phyloP scores from a whole-genome alignment of 352 stramenopile genomes.

The Pythium oligandrum region DNA sequence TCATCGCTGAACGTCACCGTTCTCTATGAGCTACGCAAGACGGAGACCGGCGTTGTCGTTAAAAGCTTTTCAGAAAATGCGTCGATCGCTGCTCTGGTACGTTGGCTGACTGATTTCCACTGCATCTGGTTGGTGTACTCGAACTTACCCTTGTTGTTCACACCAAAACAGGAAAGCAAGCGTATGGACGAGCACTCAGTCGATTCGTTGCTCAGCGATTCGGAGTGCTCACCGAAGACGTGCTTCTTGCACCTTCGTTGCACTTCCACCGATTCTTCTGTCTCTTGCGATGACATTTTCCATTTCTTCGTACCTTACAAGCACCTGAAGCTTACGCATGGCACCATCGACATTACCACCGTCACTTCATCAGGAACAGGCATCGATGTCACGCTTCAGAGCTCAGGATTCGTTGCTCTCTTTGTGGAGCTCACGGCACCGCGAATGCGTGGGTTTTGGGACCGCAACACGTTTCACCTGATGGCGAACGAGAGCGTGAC shows the following conservation, averaged over 20 bases:
- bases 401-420: conserved; percentile 52
- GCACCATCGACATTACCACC: conserved; percentile 19
- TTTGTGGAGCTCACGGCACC: conserved; percentile 67
- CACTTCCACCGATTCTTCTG: no score
- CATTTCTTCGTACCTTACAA: conserved; percentile 76
- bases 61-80: conserved; percentile 28
- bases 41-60: conserved; percentile 34
- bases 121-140: conserved; percentile 1
- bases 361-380: conserved; percentile 4
- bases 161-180: no score
- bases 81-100: conserved; percentile 30
- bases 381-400: conserved; percentile 45
- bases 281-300: conserved; percentile 37
- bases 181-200: no score
- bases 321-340: conserved; percentile 36
- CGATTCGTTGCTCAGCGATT: no score
- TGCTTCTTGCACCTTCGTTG: conserved; percentile 58
- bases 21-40: conserved; percentile 39
- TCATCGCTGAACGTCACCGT: conserved; percentile 27
- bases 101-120: background rate
- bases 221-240: conserved; percentile 28
- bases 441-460: conserved; percentile 56
- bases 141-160: no score
- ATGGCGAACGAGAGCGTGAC: conserved; percentile 46
- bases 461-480: conserved; percentile 70